phyloP scores from a whole-genome alignment of 805 yeast species.

The Zygosaccharomyces siamensis region DNA sequence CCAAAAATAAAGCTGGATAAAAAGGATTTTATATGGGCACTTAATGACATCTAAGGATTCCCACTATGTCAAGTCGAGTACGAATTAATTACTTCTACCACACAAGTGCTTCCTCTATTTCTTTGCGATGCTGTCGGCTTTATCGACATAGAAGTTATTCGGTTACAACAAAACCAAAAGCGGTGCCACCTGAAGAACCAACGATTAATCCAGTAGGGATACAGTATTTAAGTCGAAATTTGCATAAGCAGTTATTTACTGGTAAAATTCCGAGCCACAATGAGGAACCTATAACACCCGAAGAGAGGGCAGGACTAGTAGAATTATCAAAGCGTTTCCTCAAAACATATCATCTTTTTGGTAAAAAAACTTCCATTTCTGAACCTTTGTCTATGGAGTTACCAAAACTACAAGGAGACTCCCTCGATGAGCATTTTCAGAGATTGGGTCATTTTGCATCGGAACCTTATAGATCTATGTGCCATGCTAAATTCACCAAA shows the following conservation, averaged over 20 bases:
- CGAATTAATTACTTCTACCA: neutral
- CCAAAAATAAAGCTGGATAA: neutral
- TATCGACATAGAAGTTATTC: conserved; percentile 12
- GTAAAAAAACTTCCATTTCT: conserved; percentile 60
- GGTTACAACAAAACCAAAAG: neutral
- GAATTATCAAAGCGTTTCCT: conserved; percentile 59
- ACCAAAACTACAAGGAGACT: conserved; percentile 68
- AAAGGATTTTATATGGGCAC: neutral
- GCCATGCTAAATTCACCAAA: conserved; percentile 43
- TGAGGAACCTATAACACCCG: conserved; percentile 17
- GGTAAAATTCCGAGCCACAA: conserved; percentile 26
- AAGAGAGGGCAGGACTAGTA: conserved; percentile 36
- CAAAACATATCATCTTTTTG: conserved; percentile 58
- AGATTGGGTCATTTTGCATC: conserved; percentile 56
- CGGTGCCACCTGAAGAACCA: conserved; percentile 38
- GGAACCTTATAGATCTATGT: conserved; percentile 51
- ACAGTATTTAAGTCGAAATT: conserved; percentile 58
- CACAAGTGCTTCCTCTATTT: neutral
- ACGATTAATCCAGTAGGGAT: conserved; percentile 74
- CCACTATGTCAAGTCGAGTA: neutral
- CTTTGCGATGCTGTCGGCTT: conserved; percentile 4
- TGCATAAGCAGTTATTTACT: conserved; percentile 57
- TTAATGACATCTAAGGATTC: neutral
- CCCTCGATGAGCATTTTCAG: conserved; percentile 82
- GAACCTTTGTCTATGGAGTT: conserved; percentile 56